These are phyloP conservation scores for Blepharisma stoltei DNA, from an alignment of 73 alveolate genomes.

Conservation along the genomic window DNA sequence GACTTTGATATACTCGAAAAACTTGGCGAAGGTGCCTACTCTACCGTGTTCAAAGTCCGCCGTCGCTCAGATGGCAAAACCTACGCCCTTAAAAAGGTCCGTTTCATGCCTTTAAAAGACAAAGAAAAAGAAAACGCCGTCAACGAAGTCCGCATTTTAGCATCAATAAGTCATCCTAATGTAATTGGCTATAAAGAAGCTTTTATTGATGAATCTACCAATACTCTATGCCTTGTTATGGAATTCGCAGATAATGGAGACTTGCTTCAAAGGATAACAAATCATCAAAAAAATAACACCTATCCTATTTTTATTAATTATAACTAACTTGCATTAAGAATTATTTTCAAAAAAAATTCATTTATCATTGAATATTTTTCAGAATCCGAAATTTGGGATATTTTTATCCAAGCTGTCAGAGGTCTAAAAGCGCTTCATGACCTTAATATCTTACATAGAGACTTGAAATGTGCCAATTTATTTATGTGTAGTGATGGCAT, in stretches of 20 bases:
- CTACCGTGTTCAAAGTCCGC: constrained; percentile 73
- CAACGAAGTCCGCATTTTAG: constrained; percentile 78
- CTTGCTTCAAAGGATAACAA: constrained; percentile 34
- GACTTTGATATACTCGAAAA: constrained; percentile 18
- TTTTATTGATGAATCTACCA: constrained; percentile 66
- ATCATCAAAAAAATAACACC: constrained; percentile 16
- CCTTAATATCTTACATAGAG: constrained; percentile 89
- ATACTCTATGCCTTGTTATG: constrained; percentile 39
- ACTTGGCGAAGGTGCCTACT: constrained; percentile 84
- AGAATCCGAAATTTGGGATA: constrained; percentile 32
- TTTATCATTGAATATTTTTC: too few species aligned
- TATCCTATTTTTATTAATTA: too few species aligned
- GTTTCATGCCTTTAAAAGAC: constrained; percentile 66
- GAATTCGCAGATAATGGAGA: constrained; percentile 56
- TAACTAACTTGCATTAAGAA: too few species aligned
- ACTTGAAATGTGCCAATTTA: constrained; percentile 89
- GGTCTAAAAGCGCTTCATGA: constrained; percentile 62
- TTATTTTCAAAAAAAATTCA: too few species aligned
- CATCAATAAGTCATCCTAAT: constrained; percentile 67
- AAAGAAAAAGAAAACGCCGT: constrained; percentile 73
- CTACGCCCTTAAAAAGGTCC: constrained; percentile 80
- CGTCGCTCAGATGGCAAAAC: constrained; percentile 65
- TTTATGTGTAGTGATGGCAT: constrained; percentile 61
- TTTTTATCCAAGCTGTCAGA: constrained; percentile 38
- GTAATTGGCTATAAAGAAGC: constrained; percentile 79